Conservation (phyloP, 2,329 filamentous ascomycete species). For the Sporothrix inflata region DNA sequence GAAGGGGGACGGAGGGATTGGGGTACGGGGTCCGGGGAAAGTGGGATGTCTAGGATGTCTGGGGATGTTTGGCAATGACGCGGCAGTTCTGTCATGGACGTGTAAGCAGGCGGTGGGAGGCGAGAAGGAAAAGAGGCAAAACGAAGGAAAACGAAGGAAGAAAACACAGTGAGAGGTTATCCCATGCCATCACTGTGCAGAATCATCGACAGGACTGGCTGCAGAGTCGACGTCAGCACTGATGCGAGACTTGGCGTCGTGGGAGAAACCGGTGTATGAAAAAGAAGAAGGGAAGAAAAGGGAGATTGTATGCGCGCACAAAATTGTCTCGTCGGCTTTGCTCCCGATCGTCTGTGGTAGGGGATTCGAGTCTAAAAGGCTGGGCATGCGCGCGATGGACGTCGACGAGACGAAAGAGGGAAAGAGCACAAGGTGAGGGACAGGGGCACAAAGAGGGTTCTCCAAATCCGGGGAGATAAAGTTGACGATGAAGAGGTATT, state of each 20-base stretch:
- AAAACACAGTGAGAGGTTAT: background rate
- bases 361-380: constrained; percentile 8
- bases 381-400: background rate
- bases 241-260: too few relatives aligned
- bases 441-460: background rate
- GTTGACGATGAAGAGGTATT: background rate
- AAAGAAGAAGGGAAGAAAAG: background rate
- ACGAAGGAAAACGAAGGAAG: background rate
- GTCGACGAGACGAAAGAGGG: background rate
- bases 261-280: too few relatives aligned
- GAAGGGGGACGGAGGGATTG: background rate
- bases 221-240: background rate
- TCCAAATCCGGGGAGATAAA: background rate
- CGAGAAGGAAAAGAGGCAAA: background rate
- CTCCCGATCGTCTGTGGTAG: background rate
- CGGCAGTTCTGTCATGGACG: background rate
- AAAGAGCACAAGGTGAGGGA: background rate
- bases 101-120: too few relatives aligned
- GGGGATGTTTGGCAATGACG: background rate
- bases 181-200: background rate
- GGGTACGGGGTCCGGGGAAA: constrained; percentile 6
- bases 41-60: constrained; percentile 10
- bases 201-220: background rate
- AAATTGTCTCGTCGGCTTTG: background rate
- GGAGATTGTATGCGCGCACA: background rate